Base-by-base conservation (phyloP, 2,329 filamentous ascomycete genomes). In the Reticulascus tulasneorum region DNA sequence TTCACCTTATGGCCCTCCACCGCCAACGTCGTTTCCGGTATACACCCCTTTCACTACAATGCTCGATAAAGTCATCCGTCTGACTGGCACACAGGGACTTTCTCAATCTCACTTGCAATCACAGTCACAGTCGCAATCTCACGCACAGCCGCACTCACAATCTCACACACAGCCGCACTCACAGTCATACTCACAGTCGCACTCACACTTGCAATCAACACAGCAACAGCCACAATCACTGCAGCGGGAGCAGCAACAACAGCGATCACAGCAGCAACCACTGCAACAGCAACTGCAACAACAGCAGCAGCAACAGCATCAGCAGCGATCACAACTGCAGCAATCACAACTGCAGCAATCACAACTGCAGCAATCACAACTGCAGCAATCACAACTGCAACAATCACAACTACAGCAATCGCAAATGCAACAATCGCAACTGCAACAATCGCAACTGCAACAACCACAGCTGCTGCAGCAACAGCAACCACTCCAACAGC, bases 391-490 rank as follows among this genome's bases (percentile, higher is more conserved):
- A 28, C 25, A n/a, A n/a, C n/a, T n/a, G n/a, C n/a, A n/a, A 28
- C 7, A n/a, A 8, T 23, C 31, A 25, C 28, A 16, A 7, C 28
- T 16, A 13, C 31, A 22, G 12, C 31, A 18, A 13, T 15, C 31
- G 17, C 25, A 9, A 22, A 8, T 13, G n/a, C 26, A 7, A 6
- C 33, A 60, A 54, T 42, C 38, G 29, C 49, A 52, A 41, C 50
- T 54, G 20, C 52, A 51, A 41, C 47, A 46, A 30, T 56, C 51
- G 4, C n/a, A n/a, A n/a, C n/a, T n/a, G n/a, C n/a, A n/a, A n/a
- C n/a, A n/a, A n/a, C n/a, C n/a, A n/a, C n/a, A n/a, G n/a, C n/a
- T n/a, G n/a, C n/a, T n/a, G n/a, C n/a, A n/a, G n/a, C n/a, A n/a
- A n/a, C n/a, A n/a, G n/a, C n/a, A n/a, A n/a, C n/a, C n/a, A n/a